Percentiles rank a stretch among this genome's conserved stretches.
Conservation (phyloP, 2,329 filamentous ascomycete genomes). For the Stemphylium beticola region DNA sequence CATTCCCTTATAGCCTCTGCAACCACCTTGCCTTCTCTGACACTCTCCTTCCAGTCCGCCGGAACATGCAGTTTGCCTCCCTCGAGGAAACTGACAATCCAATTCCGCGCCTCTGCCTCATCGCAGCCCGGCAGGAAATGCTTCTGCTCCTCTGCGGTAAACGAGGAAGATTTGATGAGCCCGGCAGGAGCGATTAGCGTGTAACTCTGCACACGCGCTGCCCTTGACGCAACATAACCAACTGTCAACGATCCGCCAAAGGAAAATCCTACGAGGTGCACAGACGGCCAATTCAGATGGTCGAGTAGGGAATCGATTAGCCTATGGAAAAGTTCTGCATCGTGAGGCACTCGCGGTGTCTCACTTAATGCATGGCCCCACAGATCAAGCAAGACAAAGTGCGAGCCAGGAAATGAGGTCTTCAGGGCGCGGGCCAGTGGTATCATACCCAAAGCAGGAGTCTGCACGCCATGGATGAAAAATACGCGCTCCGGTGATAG, state of each 20-base stretch:
- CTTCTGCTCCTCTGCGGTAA: constrained; percentile 33
- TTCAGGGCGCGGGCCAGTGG: constrained; percentile 52
- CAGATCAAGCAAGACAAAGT: constrained; percentile 56
- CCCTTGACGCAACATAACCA: constrained; percentile 46
- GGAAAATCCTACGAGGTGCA: constrained; percentile 58
- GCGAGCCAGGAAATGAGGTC: constrained; percentile 42
- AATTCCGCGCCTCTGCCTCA: constrained; percentile 43
- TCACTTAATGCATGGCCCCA: constrained; percentile 63
- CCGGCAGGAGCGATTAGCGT: constrained; percentile 58
- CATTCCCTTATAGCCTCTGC: constrained; percentile 57
- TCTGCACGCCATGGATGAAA: constrained; percentile 60
- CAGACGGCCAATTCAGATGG: constrained; percentile 51
- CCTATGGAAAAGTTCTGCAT: constrained; percentile 51
- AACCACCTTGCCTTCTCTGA: constrained; percentile 53
- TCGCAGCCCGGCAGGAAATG: constrained; percentile 35
- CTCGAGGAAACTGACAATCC: constrained; percentile 52
- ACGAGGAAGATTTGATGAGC: constrained; percentile 39
- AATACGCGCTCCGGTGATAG: constrained; percentile 43
- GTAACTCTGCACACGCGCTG: constrained; percentile 43
- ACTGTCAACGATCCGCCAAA: constrained; percentile 55
- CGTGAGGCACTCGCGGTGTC: constrained; percentile 55
- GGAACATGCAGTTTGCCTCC: constrained; percentile 53
- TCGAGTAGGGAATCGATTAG: constrained; percentile 51
- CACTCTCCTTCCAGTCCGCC: constrained; percentile 53
- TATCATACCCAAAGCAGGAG: constrained; percentile 56